A percentile compares a stretch with the other conserved stretches of the same genome.
phyloP scores from a whole-genome alignment of 805 yeast species.

The Spathaspora boniae region DNA sequence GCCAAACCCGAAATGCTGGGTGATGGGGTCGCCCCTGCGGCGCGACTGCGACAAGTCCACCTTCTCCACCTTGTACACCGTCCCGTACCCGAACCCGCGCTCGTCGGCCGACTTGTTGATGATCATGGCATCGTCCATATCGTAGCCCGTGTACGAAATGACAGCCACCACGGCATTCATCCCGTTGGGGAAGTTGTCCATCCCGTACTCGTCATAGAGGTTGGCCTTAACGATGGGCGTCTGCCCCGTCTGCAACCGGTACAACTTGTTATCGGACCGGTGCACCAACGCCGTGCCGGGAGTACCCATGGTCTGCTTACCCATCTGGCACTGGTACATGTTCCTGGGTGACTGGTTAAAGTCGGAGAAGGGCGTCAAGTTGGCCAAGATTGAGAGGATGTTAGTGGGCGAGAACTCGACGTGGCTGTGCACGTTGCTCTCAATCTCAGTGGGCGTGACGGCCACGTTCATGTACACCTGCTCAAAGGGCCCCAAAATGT shows the following conservation, averaged over 20 bases:
- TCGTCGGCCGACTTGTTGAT: constrained; percentile 96
- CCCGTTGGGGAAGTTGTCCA: constrained; percentile 98
- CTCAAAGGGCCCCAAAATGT: constrained; percentile 94
- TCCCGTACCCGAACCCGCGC: constrained; percentile 97
- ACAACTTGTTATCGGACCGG: constrained; percentile 91
- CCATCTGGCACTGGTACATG: constrained; percentile 99
- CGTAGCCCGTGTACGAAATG: constrained; percentile 97
- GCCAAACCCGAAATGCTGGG: constrained; percentile 94
- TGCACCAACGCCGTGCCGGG: constrained; percentile 94
- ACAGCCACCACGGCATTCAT: constrained; percentile 98
- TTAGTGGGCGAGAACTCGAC: constrained; percentile 96
- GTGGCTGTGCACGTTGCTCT: constrained; percentile 76
- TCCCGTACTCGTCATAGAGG: constrained; percentile 91
- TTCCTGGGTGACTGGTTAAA: constrained; percentile 99
- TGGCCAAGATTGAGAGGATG: constrained; percentile 90
- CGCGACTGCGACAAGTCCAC: constrained; percentile 75
- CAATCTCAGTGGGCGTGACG: constrained; percentile 88
- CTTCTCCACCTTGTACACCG: constrained; percentile 92
- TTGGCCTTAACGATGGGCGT: constrained; percentile 95
- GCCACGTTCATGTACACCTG: constrained; percentile 97
- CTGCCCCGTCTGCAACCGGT: constrained; percentile 91
- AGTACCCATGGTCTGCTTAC: constrained; percentile 99
- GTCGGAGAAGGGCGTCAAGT: constrained; percentile 96
- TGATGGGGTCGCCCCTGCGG: constrained; percentile 89
- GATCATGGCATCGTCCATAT: constrained; percentile 99